phyloP scores from a whole-genome alignment of 306 rosid species.

The Corylus americana region DNA sequence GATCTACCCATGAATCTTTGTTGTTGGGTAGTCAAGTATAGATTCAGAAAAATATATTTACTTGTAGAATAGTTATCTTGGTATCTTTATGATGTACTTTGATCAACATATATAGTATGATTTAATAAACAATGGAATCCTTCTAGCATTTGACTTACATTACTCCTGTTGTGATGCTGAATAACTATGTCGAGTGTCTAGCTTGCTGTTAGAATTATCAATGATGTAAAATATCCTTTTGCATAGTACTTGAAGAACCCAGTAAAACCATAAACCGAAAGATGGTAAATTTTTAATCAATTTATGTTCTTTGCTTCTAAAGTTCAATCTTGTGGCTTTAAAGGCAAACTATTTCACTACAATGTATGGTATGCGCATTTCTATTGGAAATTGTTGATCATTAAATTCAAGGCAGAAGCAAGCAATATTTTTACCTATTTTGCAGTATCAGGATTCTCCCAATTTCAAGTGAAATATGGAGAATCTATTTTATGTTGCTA shows the following conservation, averaged over 20 bases:
- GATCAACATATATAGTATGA: not conserved
- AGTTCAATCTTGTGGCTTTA: too few relatives aligned
- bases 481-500: too few relatives aligned
- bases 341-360: too few relatives aligned
- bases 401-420: not conserved
- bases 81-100: not conserved
- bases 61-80: not conserved
- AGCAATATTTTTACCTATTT: not conserved
- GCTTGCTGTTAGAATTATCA: not conserved
- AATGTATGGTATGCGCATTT: too few relatives aligned
- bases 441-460: too few relatives aligned
- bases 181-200: not conserved
- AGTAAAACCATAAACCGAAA: not conserved
- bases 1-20: slow-evolving; percentile 26
- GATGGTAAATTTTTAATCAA: too few relatives aligned
- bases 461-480: too few relatives aligned
- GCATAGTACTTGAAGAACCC: not conserved
- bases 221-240: not conserved
- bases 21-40: slow-evolving; percentile 36
- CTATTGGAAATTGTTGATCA: not conserved
- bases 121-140: not conserved
- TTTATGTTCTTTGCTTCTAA: too few relatives aligned
- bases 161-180: not conserved
- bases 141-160: not conserved
- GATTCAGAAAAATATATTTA: slow-evolving; percentile 10